Conservation (phyloP, 23 red algal genomes). For the Porphyridium purpureum region DNA sequence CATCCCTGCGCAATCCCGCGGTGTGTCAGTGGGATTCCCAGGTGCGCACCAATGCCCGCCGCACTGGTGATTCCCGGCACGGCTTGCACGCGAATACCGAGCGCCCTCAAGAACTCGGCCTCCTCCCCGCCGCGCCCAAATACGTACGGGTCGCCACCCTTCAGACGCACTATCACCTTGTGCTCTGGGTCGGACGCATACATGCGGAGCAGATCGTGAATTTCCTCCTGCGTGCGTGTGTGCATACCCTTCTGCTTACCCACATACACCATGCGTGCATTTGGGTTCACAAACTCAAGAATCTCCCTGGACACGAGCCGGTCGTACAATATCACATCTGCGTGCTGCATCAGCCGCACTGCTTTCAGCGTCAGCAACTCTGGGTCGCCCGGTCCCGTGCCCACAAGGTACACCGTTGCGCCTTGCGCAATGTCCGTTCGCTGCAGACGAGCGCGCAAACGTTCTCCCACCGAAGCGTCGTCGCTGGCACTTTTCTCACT, state of each 20-base stretch:
- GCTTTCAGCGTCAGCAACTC: conserved; percentile 47
- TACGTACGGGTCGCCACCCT: conserved; percentile 77
- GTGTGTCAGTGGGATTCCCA: conserved; percentile 38
- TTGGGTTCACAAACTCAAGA: conserved; percentile 4
- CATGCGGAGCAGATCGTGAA: conserved; percentile 19
- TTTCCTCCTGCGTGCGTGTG: conserved; percentile 40
- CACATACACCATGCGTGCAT: conserved; percentile 32
- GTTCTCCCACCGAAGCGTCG: too few species aligned
- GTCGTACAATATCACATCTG: conserved; percentile 91
- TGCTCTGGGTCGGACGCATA: conserved; percentile 1
- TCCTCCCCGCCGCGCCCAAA: conserved; percentile 78
- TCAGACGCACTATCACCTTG: conserved; percentile 44
- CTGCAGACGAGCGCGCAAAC: too few species aligned
- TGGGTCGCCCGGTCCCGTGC: conserved; percentile 69
- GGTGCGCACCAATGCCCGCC: conserved; percentile 22
- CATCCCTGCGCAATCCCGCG: conserved; percentile 14
- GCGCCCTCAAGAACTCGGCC: conserved; percentile 22
- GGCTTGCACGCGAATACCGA: conserved; percentile 8
- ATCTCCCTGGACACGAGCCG: conserved; percentile 33
- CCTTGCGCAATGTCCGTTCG: too few species aligned
- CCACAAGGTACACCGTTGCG: conserved; percentile 60
- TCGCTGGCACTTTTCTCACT: too few species aligned
- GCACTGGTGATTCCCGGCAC: conserved; percentile 49
- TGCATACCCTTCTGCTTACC: conserved; percentile 33
- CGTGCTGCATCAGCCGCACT: conserved; percentile 31